Evolutionary conservation across 441 rosid species (phyloP).

Genomic region (Manihot esculenta): DNA sequence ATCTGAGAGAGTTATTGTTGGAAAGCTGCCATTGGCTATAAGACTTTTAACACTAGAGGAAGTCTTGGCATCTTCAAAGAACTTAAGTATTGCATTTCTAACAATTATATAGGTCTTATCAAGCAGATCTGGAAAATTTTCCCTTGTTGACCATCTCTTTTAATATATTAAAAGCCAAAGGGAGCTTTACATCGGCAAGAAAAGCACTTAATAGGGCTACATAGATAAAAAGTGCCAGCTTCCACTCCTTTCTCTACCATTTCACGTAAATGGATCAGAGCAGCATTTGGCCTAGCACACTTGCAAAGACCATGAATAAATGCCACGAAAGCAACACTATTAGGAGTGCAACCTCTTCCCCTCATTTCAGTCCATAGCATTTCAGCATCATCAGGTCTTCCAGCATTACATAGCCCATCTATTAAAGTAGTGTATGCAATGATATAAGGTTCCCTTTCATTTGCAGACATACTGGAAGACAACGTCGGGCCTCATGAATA

Average conservation of each 20-base stretch:
- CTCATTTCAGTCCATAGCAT: slow-evolving; percentile 66
- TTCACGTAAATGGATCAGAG: slow-evolving; percentile 51
- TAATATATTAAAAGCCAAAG: slow-evolving; percentile 51
- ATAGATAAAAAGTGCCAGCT: slow-evolving; percentile 63
- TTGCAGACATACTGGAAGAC: slow-evolving; percentile 50
- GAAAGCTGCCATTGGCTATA: slow-evolving; percentile 44
- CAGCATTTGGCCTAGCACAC: slow-evolving; percentile 61
- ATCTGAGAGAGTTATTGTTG: slow-evolving; percentile 26
- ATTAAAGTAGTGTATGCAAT: slow-evolving; percentile 68
- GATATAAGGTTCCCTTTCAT: slow-evolving; percentile 63
- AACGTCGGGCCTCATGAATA: slow-evolving; percentile 54
- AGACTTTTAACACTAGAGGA: slow-evolving; percentile 50
- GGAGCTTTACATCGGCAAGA: slow-evolving; percentile 39
- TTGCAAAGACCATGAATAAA: slow-evolving; percentile 80
- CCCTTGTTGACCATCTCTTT: slow-evolving; percentile 61
- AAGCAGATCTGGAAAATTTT: slow-evolving; percentile 42
- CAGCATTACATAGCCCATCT: slow-evolving; percentile 60
- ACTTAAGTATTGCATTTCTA: slow-evolving; percentile 48
- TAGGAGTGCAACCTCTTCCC: slow-evolving; percentile 47
- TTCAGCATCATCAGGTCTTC: slow-evolving; percentile 74
- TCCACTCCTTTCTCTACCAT: slow-evolving; percentile 66
- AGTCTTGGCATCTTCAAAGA: slow-evolving; percentile 54
- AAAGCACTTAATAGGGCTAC: slow-evolving; percentile 50
- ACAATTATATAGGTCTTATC: slow-evolving; percentile 49
- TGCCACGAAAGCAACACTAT: slow-evolving; percentile 61